phyloP scores from a whole-genome alignment of 345 rosid genomes.

The Syzygium grande region DNA sequence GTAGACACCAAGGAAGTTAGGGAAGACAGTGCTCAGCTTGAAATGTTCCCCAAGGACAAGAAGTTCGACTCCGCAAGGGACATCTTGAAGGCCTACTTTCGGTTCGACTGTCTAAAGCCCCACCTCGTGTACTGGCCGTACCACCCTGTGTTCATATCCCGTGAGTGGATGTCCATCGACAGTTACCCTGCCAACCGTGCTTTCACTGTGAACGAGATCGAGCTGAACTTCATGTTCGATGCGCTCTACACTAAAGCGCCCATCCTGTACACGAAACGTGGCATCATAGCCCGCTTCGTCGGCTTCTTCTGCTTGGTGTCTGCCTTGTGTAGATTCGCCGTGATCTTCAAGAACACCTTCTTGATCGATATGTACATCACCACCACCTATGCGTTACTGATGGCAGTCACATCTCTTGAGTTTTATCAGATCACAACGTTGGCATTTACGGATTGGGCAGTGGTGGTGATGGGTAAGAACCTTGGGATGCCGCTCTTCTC shows the following conservation, averaged over 20 bases:
- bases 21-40: too few relatives aligned
- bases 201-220: neutral
- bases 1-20: neutral
- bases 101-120: neutral
- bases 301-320: neutral
- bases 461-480: neutral
- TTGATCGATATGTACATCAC: neutral
- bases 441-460: neutral
- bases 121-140: neutral
- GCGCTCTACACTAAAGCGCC: neutral
- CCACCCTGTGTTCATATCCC: neutral
- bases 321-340: neutral
- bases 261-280: neutral
- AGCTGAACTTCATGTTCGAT: neutral
- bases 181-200: neutral
- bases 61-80: neutral
- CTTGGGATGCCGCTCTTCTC: neutral
- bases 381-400: neutral
- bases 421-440: neutral
- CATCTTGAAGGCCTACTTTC: neutral
- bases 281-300: neutral
- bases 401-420: neutral
- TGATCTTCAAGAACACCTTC: neutral
- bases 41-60: neutral
- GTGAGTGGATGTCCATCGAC: neutral